phyloP scores from a whole-genome alignment of 1,284 basidiomycete genomes.

The Tausonia pullulans region DNA sequence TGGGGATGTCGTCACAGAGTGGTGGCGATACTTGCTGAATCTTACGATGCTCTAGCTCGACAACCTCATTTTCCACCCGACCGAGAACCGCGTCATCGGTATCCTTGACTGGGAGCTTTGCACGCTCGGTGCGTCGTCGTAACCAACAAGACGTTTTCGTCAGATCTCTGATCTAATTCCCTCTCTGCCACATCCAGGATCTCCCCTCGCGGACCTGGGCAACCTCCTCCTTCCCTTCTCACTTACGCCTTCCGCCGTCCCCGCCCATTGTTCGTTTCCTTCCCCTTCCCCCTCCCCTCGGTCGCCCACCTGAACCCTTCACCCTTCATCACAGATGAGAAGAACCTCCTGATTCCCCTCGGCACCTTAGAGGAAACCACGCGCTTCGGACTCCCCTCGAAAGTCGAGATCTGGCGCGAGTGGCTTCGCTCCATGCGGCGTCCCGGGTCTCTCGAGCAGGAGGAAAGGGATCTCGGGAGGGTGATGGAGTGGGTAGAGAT shows the following conservation, averaged over 20 bases:
- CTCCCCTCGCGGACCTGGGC: slow-evolving; percentile 6
- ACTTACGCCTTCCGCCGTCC: background rate
- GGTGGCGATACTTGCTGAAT: background rate
- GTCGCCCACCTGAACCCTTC: background rate
- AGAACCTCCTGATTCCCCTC: slow-evolving; percentile 1
- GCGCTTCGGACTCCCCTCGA: background rate
- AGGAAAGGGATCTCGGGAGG: background rate
- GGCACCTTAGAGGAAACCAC: background rate
- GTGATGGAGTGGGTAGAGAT: slow-evolving; percentile 7
- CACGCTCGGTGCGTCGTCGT: background rate
- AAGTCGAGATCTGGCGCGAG: background rate
- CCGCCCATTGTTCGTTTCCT: background rate
- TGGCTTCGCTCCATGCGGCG: background rate
- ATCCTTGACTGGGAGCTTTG: slow-evolving; percentile 20
- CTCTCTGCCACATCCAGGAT: background rate
- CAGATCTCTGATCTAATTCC: background rate
- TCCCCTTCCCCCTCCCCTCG: background rate
- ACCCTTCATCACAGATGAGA: background rate
- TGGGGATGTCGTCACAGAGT: no score
- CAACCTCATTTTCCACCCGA: slow-evolving; percentile 45
- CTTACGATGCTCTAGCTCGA: slow-evolving; percentile 72
- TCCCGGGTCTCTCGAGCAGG: background rate
- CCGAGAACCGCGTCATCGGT: slow-evolving; percentile 11
- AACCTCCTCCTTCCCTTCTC: slow-evolving; percentile 5
- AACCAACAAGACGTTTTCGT: background rate